phyloP scores from a whole-genome alignment of 2,329 filamentous ascomycete species.

The Aspergillus sp. region DNA sequence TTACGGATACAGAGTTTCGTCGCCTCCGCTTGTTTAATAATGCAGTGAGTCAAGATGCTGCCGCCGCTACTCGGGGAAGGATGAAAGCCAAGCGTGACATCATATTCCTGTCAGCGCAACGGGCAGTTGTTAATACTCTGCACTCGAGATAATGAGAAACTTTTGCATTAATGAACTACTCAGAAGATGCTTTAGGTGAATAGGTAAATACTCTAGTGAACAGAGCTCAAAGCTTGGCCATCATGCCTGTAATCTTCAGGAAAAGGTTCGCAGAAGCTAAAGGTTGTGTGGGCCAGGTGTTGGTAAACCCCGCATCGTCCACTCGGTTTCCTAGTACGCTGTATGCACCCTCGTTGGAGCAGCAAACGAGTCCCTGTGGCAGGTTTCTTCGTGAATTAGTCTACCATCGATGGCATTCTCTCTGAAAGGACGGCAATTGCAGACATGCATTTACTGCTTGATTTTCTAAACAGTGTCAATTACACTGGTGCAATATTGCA shows the following conservation, averaged over 20 bases:
- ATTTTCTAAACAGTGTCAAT: no score
- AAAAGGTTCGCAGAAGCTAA: not conserved
- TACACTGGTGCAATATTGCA: no score
- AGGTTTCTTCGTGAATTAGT: not conserved
- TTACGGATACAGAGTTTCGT: constrained; percentile 1
- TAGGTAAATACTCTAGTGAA: no score
- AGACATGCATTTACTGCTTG: not conserved
- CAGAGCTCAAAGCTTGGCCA: not conserved
- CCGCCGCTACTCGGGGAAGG: not conserved
- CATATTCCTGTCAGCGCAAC: not conserved
- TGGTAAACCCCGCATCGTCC: not conserved
- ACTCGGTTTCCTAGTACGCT: not conserved
- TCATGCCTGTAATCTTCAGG: not conserved
- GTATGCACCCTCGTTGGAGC: no score
- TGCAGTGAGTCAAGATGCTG: constrained; percentile 11
- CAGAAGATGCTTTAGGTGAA: not conserved
- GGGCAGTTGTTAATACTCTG: not conserved
- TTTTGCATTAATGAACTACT: not conserved
- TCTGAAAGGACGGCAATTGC: not conserved
- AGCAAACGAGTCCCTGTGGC: not conserved
- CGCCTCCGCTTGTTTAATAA: constrained; percentile 8
- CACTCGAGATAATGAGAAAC: not conserved
- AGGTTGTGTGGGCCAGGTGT: not conserved
- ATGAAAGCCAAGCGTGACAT: constrained; percentile 8
- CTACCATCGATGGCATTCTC: not conserved